These are phyloP conservation scores for Pseudogymnoascus sp. DNA, from an alignment of 2,329 filamentous ascomycete genomes.

Conservation along the genomic window DNA sequence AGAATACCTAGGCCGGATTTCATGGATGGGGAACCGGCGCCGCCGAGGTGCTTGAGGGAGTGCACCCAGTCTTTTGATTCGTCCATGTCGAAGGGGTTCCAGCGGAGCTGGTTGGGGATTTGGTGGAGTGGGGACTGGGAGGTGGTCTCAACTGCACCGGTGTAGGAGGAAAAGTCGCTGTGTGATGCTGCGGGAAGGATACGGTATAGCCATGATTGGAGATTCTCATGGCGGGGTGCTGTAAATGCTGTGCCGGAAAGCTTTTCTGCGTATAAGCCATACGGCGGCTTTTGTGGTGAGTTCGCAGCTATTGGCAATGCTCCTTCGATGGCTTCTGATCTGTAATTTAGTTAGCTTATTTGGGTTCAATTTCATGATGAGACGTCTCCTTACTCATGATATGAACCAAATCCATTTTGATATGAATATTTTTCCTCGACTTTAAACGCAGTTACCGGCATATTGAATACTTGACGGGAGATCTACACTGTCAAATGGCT, in stretches of 20 bases:
- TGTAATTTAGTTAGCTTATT: constrained; percentile 26
- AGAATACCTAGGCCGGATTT: constrained; percentile 75
- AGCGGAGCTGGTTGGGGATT: constrained; percentile 73
- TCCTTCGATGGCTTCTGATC: constrained; percentile 56
- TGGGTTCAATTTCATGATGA: neutral
- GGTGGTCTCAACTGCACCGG: constrained; percentile 38
- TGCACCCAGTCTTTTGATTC: constrained; percentile 61
- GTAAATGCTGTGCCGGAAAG: constrained; percentile 51
- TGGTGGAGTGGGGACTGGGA: constrained; percentile 51
- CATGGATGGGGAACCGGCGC: constrained; percentile 68
- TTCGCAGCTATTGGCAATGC: constrained; percentile 58
- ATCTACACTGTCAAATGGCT: neutral
- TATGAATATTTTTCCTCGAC: constrained; percentile 59
- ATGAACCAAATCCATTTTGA: constrained; percentile 58
- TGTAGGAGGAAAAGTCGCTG: constrained; percentile 8
- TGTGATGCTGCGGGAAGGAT: constrained; percentile 47
- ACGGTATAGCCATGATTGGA: constrained; percentile 50
- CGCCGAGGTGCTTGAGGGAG: constrained; percentile 53
- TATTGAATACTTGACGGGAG: constrained; percentile 25
- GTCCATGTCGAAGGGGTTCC: constrained; percentile 64
- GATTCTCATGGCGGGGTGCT: constrained; percentile 46
- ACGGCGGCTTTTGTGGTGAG: constrained; percentile 60
- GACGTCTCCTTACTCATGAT: constrained; percentile 49
- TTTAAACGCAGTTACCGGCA: constrained; percentile 57
- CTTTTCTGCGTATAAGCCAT: constrained; percentile 61